Conservation (phyloP, 768 basidiomycete genomes). For the Calocybe cyanea region DNA sequence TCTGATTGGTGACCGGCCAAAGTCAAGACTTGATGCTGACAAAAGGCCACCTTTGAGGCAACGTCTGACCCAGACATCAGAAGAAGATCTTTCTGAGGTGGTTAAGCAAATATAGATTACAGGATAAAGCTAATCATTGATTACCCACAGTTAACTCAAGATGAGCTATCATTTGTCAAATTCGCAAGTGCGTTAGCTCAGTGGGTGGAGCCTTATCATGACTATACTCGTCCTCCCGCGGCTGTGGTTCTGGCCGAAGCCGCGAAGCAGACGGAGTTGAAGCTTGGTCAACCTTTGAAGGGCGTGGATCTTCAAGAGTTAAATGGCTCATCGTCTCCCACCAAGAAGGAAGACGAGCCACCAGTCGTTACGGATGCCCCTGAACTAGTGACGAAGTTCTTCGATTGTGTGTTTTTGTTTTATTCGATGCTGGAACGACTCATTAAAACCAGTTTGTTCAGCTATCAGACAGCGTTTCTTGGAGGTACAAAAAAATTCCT, state of each 20-base stretch:
- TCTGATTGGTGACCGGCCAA: conserved; percentile 76
- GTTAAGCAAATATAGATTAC: conserved; percentile 1
- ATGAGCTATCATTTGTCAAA: conserved; percentile 55
- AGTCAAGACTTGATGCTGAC: conserved; percentile 50
- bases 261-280: conserved; percentile 65
- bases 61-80: conserved; percentile 47
- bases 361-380: conserved; percentile 65
- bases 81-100: conserved; percentile 57
- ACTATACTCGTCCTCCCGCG: conserved; percentile 68
- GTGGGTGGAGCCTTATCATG: conserved; percentile 78
- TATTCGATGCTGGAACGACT: background rate
- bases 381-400: conserved; percentile 48
- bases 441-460: conserved; percentile 20
- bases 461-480: conserved; percentile 55
- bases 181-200: conserved; percentile 61
- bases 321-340: conserved; percentile 37
- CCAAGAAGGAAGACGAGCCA: conserved; percentile 70
- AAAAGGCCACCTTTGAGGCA: conserved; percentile 51
- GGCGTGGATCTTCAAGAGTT: conserved; percentile 51
- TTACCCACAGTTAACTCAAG: conserved; percentile 52
- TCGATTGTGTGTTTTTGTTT: conserved; percentile 45
- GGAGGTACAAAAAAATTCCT: conserved; percentile 33
- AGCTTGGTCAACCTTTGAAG: conserved; percentile 65
- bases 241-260: conserved; percentile 70
- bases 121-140: background rate